phyloP scores from a whole-genome alignment of 208 protist species.

The Crithidia bombi region DNA sequence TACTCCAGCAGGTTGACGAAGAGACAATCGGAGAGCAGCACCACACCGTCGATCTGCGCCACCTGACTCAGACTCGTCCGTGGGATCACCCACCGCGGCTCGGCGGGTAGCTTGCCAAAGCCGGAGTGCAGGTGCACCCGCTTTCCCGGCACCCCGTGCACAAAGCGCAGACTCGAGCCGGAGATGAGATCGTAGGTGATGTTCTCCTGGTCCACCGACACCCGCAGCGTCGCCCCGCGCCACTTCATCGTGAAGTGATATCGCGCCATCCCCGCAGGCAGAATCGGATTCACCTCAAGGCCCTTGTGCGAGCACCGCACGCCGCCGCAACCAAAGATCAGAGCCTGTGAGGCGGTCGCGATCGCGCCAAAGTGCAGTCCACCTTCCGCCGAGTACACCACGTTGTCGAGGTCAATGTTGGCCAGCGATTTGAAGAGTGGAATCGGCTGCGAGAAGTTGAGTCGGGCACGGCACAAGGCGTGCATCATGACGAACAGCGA shows the following conservation, averaged over 20 bases:
- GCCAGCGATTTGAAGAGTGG: constrained; percentile 73
- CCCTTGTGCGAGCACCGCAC: constrained; percentile 46
- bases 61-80: constrained; percentile 48
- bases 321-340: constrained; percentile 85
- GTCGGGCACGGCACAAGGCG: constrained; percentile 65
- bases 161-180: constrained; percentile 81
- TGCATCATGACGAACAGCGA: constrained; percentile 77
- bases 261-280: constrained; percentile 70
- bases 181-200: constrained; percentile 84
- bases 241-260: constrained; percentile 84
- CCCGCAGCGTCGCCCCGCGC: constrained; percentile 72
- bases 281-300: constrained; percentile 72
- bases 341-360: constrained; percentile 53
- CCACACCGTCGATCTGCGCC: constrained; percentile 79
- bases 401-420: constrained; percentile 88
- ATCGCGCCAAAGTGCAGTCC: constrained; percentile 89
- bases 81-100: constrained; percentile 50
- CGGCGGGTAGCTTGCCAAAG: constrained; percentile 51
- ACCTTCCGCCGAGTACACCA: constrained; percentile 83
- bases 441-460: constrained; percentile 73
- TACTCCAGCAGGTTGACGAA: constrained; percentile 89
- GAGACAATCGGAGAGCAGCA: constrained; percentile 80
- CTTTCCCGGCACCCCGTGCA: constrained; percentile 64
- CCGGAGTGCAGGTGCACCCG: constrained; percentile 88
- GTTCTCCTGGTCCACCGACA: constrained; percentile 54